These are phyloP conservation scores for Trichophyton mentagrophytes DNA, from an alignment of 2,329 filamentous ascomycete species.

Conservation along the genomic window DNA sequence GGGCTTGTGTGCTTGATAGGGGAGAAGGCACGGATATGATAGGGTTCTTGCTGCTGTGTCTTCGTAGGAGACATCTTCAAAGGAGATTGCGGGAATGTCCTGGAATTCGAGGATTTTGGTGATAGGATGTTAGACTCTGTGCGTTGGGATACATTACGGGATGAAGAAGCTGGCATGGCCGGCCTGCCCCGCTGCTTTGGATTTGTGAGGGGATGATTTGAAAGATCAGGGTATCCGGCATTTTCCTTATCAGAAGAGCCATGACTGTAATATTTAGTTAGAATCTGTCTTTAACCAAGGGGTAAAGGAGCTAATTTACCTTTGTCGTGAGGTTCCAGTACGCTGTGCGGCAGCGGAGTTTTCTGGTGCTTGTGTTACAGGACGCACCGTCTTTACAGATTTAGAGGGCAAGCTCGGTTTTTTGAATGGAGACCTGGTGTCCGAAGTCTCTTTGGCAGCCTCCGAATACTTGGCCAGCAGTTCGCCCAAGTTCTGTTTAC, in stretches of 20 bases:
- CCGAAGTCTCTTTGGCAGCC: conserved; percentile 16
- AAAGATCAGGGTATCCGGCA: conserved; percentile 26
- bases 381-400: conserved; percentile 18
- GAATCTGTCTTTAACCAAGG: conserved; percentile 6
- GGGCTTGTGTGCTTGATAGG: conserved; percentile 45
- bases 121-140: conserved; percentile 55
- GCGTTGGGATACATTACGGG: conserved; percentile 32
- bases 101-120: conserved; percentile 69
- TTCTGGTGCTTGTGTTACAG: conserved; percentile 21
- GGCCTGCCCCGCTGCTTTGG: conserved; percentile 54
- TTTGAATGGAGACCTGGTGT: conserved; percentile 37
- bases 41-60: conserved; percentile 38
- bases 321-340: conserved; percentile 13
- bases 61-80: conserved; percentile 29
- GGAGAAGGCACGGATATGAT: conserved; percentile 47
- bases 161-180: conserved; percentile 25
- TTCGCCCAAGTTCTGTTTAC: conserved; percentile 71
- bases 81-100: conserved; percentile 49
- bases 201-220: conserved; percentile 45
- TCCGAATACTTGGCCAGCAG: conserved; percentile 46
- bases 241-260: conserved; percentile 66
- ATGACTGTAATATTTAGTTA: conserved; percentile 45
- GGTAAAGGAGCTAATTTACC: not conserved
- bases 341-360: conserved; percentile 13
- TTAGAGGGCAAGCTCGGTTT: conserved; percentile 23